These are phyloP conservation scores for Penicillium canariense DNA, from an alignment of 495 filamentous ascomycete species.

Conservation along the genomic window DNA sequence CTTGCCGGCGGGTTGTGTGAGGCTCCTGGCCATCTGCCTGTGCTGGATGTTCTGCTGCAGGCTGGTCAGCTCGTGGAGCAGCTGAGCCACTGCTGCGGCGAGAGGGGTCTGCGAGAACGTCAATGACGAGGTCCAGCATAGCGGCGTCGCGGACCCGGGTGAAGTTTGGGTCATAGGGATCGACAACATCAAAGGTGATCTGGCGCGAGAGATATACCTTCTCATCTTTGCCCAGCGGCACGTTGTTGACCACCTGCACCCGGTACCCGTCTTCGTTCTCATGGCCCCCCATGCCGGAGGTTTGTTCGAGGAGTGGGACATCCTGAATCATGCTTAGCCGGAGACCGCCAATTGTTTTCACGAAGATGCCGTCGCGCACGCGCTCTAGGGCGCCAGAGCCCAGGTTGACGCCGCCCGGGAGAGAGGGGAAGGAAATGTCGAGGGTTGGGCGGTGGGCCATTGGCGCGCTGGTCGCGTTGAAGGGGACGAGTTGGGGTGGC, in stretches of 20 bases:
- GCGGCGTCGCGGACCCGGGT: conserved; percentile 69
- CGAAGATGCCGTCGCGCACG: conserved; percentile 68
- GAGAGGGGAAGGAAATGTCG: conserved; percentile 77
- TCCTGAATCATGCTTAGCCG: conserved; percentile 79
- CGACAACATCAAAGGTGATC: conserved; percentile 66
- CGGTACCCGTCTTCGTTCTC: conserved; percentile 52
- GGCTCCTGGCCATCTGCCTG: conserved; percentile 13
- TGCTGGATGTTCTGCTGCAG: conserved; percentile 23
- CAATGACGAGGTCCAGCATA: conserved; percentile 68
- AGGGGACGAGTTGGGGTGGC: conserved; percentile 67
- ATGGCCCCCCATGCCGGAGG: conserved; percentile 18
- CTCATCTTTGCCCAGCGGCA: conserved; percentile 84
- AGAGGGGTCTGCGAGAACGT: conserved; percentile 47
- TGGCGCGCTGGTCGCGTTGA: conserved; percentile 67
- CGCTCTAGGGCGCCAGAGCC: conserved; percentile 58
- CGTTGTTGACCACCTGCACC: conserved; percentile 73
- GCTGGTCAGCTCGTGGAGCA: conserved; percentile 31
- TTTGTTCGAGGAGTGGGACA: conserved; percentile 35
- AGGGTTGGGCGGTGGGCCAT: conserved; percentile 62
- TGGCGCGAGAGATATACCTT: conserved; percentile 79
- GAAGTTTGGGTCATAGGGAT: conserved; percentile 77
- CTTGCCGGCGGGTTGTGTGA: conserved; percentile 18
- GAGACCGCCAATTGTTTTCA: conserved; percentile 76
- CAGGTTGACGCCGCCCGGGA: conserved; percentile 51
- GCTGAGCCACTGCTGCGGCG: conserved; percentile 40